These are phyloP conservation scores for Pharus latifolius DNA, from an alignment of 176 grass and related monocot species.

Conservation along the genomic window DNA sequence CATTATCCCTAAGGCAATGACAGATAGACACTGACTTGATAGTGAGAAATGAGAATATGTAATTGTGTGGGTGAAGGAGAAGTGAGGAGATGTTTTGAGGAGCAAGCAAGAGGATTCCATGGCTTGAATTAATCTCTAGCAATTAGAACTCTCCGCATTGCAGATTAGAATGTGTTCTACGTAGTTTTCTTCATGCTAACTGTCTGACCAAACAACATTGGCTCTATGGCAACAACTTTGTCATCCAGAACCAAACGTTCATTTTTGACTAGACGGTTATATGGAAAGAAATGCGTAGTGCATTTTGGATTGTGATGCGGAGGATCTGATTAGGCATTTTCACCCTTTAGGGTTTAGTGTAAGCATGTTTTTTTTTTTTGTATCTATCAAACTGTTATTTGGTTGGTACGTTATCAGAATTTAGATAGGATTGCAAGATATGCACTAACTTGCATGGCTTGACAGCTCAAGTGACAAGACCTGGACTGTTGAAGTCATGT, in stretches of 20 bases:
- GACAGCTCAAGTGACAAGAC: slow-evolving; percentile 14
- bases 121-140: not conserved
- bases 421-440: not conserved
- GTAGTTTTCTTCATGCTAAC: too few species aligned
- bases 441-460: slow-evolving; percentile 15
- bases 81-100: not conserved
- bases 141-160: not conserved
- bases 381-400: not conserved
- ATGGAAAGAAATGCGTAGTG: not conserved
- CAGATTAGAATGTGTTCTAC: not conserved
- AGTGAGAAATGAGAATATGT: not conserved
- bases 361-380: not conserved
- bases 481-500: not conserved
- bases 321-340: not conserved
- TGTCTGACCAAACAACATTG: too few species aligned
- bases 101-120: not conserved
- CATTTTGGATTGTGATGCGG: not conserved
- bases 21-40: not conserved
- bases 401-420: not conserved
- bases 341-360: not conserved
- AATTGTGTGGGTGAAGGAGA: not conserved
- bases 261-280: too few species aligned
- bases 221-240: too few species aligned
- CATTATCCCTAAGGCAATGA: not conserved
- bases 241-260: too few species aligned